Conservation (phyloP, 371 early-diverging fungal genomes). For the Apophysomyces elegans region DNA sequence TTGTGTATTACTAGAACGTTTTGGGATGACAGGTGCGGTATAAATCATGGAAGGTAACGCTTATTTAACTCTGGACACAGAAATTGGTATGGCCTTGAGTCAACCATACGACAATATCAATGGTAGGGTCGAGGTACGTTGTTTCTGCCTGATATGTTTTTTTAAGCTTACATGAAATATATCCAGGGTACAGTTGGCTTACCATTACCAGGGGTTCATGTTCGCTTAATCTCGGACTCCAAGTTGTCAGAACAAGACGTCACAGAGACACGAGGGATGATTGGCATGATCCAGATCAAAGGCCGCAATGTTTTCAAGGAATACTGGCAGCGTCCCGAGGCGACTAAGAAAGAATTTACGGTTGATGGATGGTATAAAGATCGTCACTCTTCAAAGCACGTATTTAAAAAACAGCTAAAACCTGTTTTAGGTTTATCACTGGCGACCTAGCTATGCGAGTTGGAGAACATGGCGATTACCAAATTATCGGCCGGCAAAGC, state of each 20-base stretch:
- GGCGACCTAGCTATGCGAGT: slow-evolving; percentile 76
- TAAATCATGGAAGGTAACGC: background rate
- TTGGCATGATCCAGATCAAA: slow-evolving; percentile 76
- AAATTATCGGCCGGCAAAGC: slow-evolving; percentile 80
- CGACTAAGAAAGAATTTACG: slow-evolving; percentile 73
- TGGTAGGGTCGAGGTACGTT: slow-evolving; percentile 52
- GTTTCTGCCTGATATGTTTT: background rate
- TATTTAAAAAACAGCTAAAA: background rate
- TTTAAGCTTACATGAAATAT: background rate
- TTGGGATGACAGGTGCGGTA: slow-evolving; percentile 76
- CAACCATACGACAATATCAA: slow-evolving; percentile 55
- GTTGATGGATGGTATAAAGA: slow-evolving; percentile 67
- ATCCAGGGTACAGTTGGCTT: slow-evolving; percentile 71
- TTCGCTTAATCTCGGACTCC: slow-evolving; percentile 60
- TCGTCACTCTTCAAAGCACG: background rate
- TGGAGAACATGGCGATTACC: slow-evolving; percentile 54
- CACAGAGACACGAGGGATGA: slow-evolving; percentile 44
- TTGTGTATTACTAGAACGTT: slow-evolving; percentile 80
- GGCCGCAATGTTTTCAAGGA: slow-evolving; percentile 74
- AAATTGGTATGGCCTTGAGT: slow-evolving; percentile 89
- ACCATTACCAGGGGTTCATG: slow-evolving; percentile 76
- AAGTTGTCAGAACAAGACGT: slow-evolving; percentile 46
- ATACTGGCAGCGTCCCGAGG: slow-evolving; percentile 79
- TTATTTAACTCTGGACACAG: slow-evolving; percentile 28
- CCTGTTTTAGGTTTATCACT: slow-evolving; percentile 65